These are phyloP conservation scores for Euptelea pleiosperma DNA, from an alignment of 164 flowering plant species.

Conservation along the genomic window DNA sequence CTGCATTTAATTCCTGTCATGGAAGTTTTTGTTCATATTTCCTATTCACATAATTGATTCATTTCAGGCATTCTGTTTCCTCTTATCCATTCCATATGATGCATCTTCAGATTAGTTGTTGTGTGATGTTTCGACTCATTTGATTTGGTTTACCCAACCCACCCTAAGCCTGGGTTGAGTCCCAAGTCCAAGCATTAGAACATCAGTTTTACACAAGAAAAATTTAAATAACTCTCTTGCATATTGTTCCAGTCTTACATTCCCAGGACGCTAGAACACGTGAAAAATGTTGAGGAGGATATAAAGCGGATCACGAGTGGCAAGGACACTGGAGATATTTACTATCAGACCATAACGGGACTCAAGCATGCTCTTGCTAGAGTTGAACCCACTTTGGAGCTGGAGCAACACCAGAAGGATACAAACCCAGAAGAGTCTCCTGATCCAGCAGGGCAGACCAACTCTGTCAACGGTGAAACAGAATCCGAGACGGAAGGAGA, in stretches of 20 bases:
- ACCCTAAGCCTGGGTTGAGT: too few species aligned
- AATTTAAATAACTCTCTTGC: neutral
- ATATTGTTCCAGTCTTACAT: slow-evolving; percentile 57
- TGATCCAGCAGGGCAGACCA: slow-evolving; percentile 9
- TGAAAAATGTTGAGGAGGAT: slow-evolving; percentile 74
- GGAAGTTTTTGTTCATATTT: neutral
- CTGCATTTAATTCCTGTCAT: neutral
- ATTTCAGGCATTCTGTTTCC: neutral
- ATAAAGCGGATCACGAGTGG: slow-evolving; percentile 69
- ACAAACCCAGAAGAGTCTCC: slow-evolving; percentile 11
- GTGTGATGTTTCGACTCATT: too few species aligned
- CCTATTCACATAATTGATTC: neutral
- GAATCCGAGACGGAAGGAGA: slow-evolving; percentile 43
- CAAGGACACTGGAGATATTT: slow-evolving; percentile 66
- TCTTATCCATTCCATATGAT: too few species aligned
- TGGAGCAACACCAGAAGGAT: slow-evolving; percentile 17
- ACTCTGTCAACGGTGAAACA: slow-evolving; percentile 24
- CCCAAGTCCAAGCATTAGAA: too few species aligned
- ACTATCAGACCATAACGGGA: slow-evolving; percentile 82
- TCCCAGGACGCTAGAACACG: slow-evolving; percentile 75
- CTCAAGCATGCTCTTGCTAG: slow-evolving; percentile 56
- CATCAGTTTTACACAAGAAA: too few species aligned
- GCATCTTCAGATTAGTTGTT: too few species aligned
- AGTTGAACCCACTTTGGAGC: slow-evolving; percentile 22
- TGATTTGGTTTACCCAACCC: too few species aligned